Percentiles rank a stretch among this genome's conserved stretches.
phyloP scores from a whole-genome alignment of 2,329 filamentous ascomycete species.

The Arthrobotrys iridis region DNA sequence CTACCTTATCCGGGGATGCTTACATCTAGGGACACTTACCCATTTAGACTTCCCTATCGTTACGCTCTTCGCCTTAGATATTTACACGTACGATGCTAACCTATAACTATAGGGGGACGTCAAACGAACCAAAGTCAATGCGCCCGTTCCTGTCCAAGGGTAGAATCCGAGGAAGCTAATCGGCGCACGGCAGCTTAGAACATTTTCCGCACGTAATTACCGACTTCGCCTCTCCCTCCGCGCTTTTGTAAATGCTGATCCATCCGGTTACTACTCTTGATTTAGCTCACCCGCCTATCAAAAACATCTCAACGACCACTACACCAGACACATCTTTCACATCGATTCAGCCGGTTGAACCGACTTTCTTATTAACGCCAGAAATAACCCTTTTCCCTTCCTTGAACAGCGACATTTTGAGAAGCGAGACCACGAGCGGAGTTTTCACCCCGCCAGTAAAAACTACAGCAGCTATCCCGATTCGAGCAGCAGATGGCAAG shows the following conservation, averaged over 20 bases:
- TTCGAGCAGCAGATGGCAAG: not conserved
- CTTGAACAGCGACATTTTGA: not conserved
- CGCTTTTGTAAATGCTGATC: slow-evolving; percentile 19
- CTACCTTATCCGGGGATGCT: slow-evolving; percentile 35
- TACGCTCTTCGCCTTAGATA: not conserved
- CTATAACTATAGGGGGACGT: slow-evolving; percentile 37
- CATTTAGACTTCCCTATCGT: slow-evolving; percentile 6
- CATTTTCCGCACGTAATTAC: slow-evolving; percentile 48
- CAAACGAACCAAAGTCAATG: slow-evolving; percentile 48
- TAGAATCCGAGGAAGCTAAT: slow-evolving; percentile 29
- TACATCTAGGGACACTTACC: slow-evolving; percentile 48
- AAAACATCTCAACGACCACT: not conserved
- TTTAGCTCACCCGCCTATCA: slow-evolving; percentile 29
- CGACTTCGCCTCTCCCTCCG: not conserved
- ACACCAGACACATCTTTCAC: not conserved
- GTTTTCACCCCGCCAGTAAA: slow-evolving; percentile 4
- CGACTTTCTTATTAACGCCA: slow-evolving; percentile 32
- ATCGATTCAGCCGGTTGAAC: slow-evolving; percentile 13
- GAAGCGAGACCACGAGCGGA: not conserved
- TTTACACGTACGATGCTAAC: not conserved
- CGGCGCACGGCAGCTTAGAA: slow-evolving; percentile 16
- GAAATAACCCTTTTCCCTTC: not conserved
- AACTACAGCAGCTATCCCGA: slow-evolving; percentile 20
- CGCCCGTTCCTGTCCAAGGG: slow-evolving; percentile 50
- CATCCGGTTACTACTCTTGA: not conserved